Percentiles rank a stretch among this genome's conserved stretches.
These are phyloP conservation scores for Apiosordaria backusii DNA, from an alignment of 495 filamentous ascomycete genomes.

Conservation along the genomic window DNA sequence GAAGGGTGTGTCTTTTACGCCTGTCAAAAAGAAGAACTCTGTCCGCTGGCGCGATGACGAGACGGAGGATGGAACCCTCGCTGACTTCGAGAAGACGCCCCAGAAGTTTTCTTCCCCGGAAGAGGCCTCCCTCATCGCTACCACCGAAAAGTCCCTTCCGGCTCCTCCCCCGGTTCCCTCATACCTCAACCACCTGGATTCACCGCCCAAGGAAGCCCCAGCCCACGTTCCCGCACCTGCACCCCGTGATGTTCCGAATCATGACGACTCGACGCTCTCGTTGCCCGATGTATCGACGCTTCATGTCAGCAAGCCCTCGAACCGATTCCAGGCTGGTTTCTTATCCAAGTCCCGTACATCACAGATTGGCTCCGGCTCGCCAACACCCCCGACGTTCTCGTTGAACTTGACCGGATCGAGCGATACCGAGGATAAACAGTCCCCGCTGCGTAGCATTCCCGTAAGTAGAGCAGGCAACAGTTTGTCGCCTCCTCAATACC, in stretches of 20 bases:
- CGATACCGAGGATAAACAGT: conserved; percentile 62
- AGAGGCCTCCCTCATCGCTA: conserved; percentile 31
- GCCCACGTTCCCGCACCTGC: not conserved
- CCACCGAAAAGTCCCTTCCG: conserved; percentile 24
- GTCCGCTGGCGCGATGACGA: conserved; percentile 95
- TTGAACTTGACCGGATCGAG: conserved; percentile 62
- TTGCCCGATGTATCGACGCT: conserved; percentile 41
- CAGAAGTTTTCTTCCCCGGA: conserved; percentile 58
- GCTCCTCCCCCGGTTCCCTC: conserved; percentile 36
- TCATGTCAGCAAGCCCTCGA: conserved; percentile 54
- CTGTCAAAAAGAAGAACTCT: conserved; percentile 74
- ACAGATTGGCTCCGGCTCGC: conserved; percentile 52
- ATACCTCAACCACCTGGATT: conserved; percentile 41
- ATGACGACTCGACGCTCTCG: conserved; percentile 46
- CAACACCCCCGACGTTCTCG: conserved; percentile 59
- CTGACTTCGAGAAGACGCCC: conserved; percentile 87
- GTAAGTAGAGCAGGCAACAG: conserved; percentile 39
- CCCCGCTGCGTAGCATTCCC: conserved; percentile 42
- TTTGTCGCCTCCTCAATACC: conserved; percentile 33
- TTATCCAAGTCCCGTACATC: conserved; percentile 59
- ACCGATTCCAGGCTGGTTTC: conserved; percentile 88
- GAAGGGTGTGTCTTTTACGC: conserved; percentile 79
- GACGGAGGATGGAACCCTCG: conserved; percentile 70
- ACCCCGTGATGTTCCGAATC: not conserved
- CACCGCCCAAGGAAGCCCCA: conserved; percentile 51